Evolutionary conservation across 306 rosid species (phyloP).

Genomic region (Corylus heterophylla): DNA sequence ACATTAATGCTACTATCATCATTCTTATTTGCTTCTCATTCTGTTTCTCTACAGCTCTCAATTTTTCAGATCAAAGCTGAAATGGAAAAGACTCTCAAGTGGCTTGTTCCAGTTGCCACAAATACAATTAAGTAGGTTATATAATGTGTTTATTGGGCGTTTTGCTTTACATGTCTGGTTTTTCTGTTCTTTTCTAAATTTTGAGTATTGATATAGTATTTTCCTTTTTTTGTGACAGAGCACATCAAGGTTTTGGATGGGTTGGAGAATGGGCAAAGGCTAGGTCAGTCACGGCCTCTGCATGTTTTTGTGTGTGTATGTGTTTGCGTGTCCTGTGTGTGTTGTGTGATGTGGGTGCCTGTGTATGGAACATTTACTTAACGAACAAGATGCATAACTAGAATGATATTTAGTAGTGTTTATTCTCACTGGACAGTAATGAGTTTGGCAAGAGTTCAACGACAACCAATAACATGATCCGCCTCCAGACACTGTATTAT

Average conservation of each 20-base stretch:
- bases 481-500: slow-evolving; percentile 82
- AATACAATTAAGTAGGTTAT: slow-evolving; percentile 74
- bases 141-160: slow-evolving; percentile 13
- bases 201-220: not conserved
- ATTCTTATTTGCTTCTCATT: not conserved
- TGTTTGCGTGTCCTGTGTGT: not conserved
- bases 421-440: slow-evolving; percentile 45
- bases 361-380: not conserved
- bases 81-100: slow-evolving; percentile 72
- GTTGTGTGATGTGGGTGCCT: not conserved
- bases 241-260: slow-evolving; percentile 95
- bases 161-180: not conserved
- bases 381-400: not conserved
- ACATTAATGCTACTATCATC: not conserved
- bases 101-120: slow-evolving; percentile 83
- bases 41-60: slow-evolving; percentile 53
- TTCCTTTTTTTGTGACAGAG: slow-evolving; percentile 51
- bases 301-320: too few species aligned
- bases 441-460: slow-evolving; percentile 52
- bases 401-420: not conserved
- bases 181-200: not conserved
- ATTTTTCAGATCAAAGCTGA: slow-evolving; percentile 60
- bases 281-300: slow-evolving; percentile 51
- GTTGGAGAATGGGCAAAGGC: slow-evolving; percentile 96
- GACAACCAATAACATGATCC: slow-evolving; percentile 48